Base-by-base conservation (phyloP, 2,329 filamentous ascomycete genomes). In the Penicillium sp. region DNA sequence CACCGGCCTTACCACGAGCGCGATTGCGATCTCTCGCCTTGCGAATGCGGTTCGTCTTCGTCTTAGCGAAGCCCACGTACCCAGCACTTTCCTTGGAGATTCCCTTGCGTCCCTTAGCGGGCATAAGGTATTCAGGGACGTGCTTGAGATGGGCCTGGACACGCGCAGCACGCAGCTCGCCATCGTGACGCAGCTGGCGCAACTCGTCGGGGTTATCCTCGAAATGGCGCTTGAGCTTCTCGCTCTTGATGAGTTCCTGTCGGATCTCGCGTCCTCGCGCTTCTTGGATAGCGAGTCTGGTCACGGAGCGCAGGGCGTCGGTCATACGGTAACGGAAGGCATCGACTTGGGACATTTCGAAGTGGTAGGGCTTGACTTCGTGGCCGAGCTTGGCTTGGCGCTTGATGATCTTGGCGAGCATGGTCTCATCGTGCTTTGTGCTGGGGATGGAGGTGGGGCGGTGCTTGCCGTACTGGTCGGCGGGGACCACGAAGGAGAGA, bases 151-250 rank as follows among this genome's bases (percentile, higher is more conserved):
- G 94, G 7, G 89, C 84, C 75, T 97, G 92, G 43, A 92, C 86
- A 55, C 90, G 81, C 13, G 92, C 91, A 22, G 92, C 87, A 56
- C 92, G 84, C 53, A 96, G 80, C 72, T 97, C 93, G 36, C 87
- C 88, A 70, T 99, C 94, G 70, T 99, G 94, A 24, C 93, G 85
- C 62, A 97, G 80, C 70, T 96, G 91, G 36, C 86, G 85, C 60
- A 97, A 77, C 70, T 97, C 93, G 31, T 88, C 86, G 0, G 94
- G 94, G 71, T 99, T 97, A 74, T 99, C 94, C 71, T 97, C 94
- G 68, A 97, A 99, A 79, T 97, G 91, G 48, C 92, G 84, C 75
- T 94, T 92, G 51, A 99, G 79, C 75, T 96, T 97, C 69, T 97
- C 93, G 61, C 89, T 93, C 77, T 96, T 95, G 65, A 97, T 81